Percentiles rank a stretch among this genome's conserved stretches.
These are phyloP conservation scores for Xylaria intraflava DNA, from an alignment of 495 filamentous ascomycete genomes.

Conservation along the genomic window DNA sequence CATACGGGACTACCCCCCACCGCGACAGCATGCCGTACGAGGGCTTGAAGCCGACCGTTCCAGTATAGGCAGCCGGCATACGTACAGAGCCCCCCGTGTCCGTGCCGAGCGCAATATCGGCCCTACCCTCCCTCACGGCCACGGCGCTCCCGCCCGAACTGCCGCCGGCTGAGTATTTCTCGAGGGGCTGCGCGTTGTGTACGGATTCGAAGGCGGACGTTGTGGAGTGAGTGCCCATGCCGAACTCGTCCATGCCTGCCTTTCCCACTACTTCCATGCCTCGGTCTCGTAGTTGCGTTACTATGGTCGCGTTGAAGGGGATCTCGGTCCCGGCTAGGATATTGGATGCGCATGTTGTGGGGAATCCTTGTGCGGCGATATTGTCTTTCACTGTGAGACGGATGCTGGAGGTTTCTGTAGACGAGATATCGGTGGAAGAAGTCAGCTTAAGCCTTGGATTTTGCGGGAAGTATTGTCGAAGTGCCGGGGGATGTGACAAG, in stretches of 20 bases:
- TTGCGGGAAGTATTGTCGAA: no score
- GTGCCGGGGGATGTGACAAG: neutral
- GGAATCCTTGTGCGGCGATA: slow-evolving; percentile 56
- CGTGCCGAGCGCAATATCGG: slow-evolving; percentile 77
- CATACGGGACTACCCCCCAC: slow-evolving; percentile 89
- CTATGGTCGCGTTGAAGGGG: slow-evolving; percentile 82
- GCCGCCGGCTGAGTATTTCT: slow-evolving; percentile 68
- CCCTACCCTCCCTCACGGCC: slow-evolving; percentile 66
- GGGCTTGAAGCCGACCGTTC: slow-evolving; percentile 86
- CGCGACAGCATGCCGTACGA: slow-evolving; percentile 79
- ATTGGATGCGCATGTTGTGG: slow-evolving; percentile 77
- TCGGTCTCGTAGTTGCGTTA: slow-evolving; percentile 53
- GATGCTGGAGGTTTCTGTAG: neutral
- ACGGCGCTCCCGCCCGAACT: slow-evolving; percentile 93
- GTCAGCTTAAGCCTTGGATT: neutral
- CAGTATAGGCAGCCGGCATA: slow-evolving; percentile 85
- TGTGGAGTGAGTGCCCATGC: slow-evolving; percentile 89
- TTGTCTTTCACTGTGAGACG: slow-evolving; percentile 81
- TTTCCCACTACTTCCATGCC: slow-evolving; percentile 68
- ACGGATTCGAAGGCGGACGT: slow-evolving; percentile 69
- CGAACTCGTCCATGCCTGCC: slow-evolving; percentile 95
- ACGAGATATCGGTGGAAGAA: neutral
- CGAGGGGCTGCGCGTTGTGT: slow-evolving; percentile 31
- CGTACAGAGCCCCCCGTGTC: slow-evolving; percentile 93
- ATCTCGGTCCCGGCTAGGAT: slow-evolving; percentile 62